These are phyloP conservation scores for Syzygium jambos DNA, from an alignment of 345 rosid genomes.

Conservation along the genomic window DNA sequence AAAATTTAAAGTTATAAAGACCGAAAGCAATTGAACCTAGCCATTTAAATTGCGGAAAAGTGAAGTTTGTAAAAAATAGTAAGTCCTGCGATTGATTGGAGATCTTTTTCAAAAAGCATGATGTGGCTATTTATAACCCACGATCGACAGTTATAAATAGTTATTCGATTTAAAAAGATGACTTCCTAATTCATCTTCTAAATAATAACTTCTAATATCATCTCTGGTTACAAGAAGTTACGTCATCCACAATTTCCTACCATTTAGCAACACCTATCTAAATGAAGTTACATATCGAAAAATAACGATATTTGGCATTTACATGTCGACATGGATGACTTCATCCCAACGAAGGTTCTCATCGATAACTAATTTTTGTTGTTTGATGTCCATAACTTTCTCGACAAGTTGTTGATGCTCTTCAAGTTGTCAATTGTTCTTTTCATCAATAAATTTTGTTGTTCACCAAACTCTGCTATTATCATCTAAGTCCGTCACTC, in stretches of 20 bases:
- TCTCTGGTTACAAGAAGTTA: neutral
- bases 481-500: neutral
- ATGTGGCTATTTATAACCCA: neutral
- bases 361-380: neutral
- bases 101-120: neutral
- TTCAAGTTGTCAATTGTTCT: fast-evolving
- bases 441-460: neutral
- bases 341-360: neutral
- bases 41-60: neutral
- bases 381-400: too few relatives aligned
- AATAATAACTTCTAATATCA: neutral
- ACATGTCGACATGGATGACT: too few relatives aligned
- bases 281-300: neutral
- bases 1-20: too few relatives aligned
- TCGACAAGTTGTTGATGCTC: neutral
- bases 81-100: neutral
- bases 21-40: neutral
- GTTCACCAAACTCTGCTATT: neutral
- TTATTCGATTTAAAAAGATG: too few relatives aligned
- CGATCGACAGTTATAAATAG: neutral
- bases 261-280: neutral
- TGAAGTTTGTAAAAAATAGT: too few relatives aligned
- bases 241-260: neutral
- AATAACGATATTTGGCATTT: neutral
- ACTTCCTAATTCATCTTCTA: neutral